Percentiles rank a stretch among this genome's conserved stretches.
Conservation (phyloP, 805 yeast species). For the Wickerhamiella sorbophila region DNA sequence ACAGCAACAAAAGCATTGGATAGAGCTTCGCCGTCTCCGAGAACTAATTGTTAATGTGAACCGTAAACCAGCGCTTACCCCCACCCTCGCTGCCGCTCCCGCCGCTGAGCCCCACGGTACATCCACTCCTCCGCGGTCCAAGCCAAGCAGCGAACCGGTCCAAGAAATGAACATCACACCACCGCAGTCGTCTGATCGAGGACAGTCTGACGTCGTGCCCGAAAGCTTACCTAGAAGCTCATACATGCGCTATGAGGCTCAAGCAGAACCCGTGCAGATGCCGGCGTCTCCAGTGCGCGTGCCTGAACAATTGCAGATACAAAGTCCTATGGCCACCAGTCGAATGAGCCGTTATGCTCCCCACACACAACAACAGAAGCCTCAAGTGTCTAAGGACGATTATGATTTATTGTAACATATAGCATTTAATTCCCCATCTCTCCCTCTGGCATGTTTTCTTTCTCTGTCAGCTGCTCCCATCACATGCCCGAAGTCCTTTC, state of each 20-base stretch:
- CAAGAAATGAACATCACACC: no score
- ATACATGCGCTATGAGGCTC: not conserved
- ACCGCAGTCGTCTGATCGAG: no score
- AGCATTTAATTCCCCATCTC: not conserved
- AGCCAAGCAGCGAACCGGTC: no score
- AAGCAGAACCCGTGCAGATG: not conserved
- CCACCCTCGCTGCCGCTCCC: no score
- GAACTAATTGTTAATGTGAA: not conserved
- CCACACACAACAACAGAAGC: no score
- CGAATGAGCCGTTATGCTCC: not conserved
- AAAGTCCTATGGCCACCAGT: not conserved
- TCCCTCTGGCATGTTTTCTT: not conserved
- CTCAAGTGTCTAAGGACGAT: not conserved
- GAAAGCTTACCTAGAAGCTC: not conserved
- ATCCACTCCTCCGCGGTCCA: no score
- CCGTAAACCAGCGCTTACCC: no score
- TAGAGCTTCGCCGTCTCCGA: not conserved
- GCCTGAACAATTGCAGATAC: not conserved
- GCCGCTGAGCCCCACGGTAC: no score
- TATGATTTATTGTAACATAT: not conserved
- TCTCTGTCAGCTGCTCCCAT: not conserved
- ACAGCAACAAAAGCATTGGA: conserved; percentile 1
- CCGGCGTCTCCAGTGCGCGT: not conserved
- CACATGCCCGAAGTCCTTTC: not conserved
- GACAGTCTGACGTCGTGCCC: no score